Conservation (phyloP, 441 rosid genomes). For the Adansonia rubrostipa region DNA sequence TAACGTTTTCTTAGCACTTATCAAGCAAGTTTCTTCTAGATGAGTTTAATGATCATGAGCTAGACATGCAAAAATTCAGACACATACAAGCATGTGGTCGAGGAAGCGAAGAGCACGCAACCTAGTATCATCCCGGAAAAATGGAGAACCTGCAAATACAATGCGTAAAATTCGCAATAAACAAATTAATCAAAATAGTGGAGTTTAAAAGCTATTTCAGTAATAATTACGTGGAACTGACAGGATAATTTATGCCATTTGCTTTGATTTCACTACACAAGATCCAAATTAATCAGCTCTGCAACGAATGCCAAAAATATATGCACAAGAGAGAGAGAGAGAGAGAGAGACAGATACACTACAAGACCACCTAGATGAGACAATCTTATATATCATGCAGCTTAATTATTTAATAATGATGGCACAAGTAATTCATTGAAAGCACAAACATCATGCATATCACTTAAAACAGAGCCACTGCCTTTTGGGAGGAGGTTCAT, state of each 20-base stretch:
- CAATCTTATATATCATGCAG: background rate
- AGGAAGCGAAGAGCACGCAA: slow-evolving; percentile 99
- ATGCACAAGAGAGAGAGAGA: background rate
- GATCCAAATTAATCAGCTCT: background rate
- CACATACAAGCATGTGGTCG: slow-evolving; percentile 96
- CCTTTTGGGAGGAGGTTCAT: background rate
- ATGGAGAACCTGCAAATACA: slow-evolving; percentile 74
- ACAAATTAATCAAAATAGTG: slow-evolving; percentile 12
- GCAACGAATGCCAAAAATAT: background rate
- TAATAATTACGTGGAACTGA: background rate
- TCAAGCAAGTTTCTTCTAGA: slow-evolving; percentile 18
- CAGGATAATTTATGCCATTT: slow-evolving; percentile 9
- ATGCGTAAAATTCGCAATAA: slow-evolving; percentile 27
- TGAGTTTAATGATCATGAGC: slow-evolving; percentile 18
- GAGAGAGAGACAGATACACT: too few species aligned
- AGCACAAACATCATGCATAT: background rate
- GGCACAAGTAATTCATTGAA: background rate
- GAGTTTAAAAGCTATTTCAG: slow-evolving; percentile 12
- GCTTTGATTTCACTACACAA: background rate
- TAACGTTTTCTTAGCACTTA: slow-evolving; percentile 4
- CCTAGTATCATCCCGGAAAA: slow-evolving; percentile 93
- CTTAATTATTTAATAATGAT: background rate
- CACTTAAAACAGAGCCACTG: slow-evolving; percentile 12
- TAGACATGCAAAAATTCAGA: slow-evolving; percentile 29
- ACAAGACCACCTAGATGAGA: background rate